Evolutionary conservation across 2,329 filamentous ascomycete genomes (phyloP), one percentile per base, ranked within the genome.

Genomic region (Fusarium keratoplasticum): DNA sequence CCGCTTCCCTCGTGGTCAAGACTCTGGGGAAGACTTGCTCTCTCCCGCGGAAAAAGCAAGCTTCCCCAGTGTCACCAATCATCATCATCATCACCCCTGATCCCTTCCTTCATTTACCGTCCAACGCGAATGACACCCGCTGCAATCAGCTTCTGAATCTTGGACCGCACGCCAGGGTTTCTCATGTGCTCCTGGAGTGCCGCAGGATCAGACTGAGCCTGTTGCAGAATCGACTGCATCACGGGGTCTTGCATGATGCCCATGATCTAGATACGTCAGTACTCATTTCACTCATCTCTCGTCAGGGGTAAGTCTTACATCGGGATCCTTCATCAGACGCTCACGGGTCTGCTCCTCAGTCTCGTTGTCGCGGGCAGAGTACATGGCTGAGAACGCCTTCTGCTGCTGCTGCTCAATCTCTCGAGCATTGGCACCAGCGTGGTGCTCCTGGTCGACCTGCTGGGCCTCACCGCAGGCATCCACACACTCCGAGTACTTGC

Each of bases 121-220:
- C 94, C 93, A 76, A 96, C 88, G 50, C 94, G 91, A 79, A 98
- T 98, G 16, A 98, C 95, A 80, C 96, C 95, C 50, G 96, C 95
- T 64, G 95, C 95, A 76, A 98, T 92, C 78, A 98, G 87, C 86
- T 98, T 98, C 88, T 98, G 95, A 74, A 99, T 93, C 89, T 98
- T 98, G 78, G 90, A 90, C 69, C 92, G 89, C 77, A 99, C 94
- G 67, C 88, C 89, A 0, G 95, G 90, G 87, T 98, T 99, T 87
- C 92, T 94, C 94, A 99, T 98, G 85, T 99, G 97, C 83, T 99
- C 96, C 82, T 97, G 93, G 72, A 99, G 90, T 54, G 96, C 96
- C 58, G 93, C 93, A 20, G 96, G 96, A 80, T 99, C 94, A 64
- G 91, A 91, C 88, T 98, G 97, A 54, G 96, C 96, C 86, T 99